A percentile compares a stretch with the other conserved stretches of the same genome.
Conservation (phyloP, 805 yeast species). For the Lachancea sp. region DNA sequence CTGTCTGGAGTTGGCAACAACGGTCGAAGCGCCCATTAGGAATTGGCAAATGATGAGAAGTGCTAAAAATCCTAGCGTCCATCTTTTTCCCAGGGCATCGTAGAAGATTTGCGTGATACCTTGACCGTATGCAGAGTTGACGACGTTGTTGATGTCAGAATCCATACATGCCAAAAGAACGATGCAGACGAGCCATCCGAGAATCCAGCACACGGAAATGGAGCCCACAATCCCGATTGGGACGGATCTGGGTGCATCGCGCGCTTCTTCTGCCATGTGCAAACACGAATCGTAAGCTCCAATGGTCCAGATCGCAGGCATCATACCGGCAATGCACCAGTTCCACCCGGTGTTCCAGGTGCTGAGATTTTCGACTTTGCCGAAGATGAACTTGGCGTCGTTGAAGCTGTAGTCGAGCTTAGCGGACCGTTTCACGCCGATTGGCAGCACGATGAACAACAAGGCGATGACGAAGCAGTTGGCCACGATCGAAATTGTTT, state of each 20-base stretch:
- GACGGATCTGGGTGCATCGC: slow-evolving; percentile 53
- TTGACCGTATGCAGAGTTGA: slow-evolving; percentile 45
- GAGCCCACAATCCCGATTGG: slow-evolving; percentile 62
- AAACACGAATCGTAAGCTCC: slow-evolving; percentile 68
- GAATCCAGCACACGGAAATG: slow-evolving; percentile 46
- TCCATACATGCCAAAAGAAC: slow-evolving; percentile 50
- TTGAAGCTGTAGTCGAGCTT: slow-evolving; percentile 38
- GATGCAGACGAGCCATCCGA: slow-evolving; percentile 53
- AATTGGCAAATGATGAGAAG: slow-evolving; percentile 54
- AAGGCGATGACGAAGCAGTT: slow-evolving; percentile 46
- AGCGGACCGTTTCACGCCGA: slow-evolving; percentile 35
- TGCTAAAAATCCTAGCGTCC: slow-evolving; percentile 61
- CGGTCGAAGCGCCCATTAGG: slow-evolving; percentile 40
- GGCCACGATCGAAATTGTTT: slow-evolving; percentile 46
- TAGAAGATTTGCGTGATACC: slow-evolving; percentile 60
- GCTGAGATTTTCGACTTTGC: slow-evolving; percentile 42
- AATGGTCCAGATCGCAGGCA: slow-evolving; percentile 71
- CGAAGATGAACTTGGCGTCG: slow-evolving; percentile 50
- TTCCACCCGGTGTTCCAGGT: slow-evolving; percentile 59
- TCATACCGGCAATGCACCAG: slow-evolving; percentile 43
- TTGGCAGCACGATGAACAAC: slow-evolving; percentile 53
- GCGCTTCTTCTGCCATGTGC: slow-evolving; percentile 69
- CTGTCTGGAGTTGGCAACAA: slow-evolving; percentile 44
- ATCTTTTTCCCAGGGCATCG: slow-evolving; percentile 55
- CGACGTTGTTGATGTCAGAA: slow-evolving; percentile 38